Percentiles rank a stretch among this genome's conserved stretches.
These are phyloP conservation scores for Plasmodium malariae DNA, from an alignment of 169 alveolate genomes.

Conservation along the genomic window DNA sequence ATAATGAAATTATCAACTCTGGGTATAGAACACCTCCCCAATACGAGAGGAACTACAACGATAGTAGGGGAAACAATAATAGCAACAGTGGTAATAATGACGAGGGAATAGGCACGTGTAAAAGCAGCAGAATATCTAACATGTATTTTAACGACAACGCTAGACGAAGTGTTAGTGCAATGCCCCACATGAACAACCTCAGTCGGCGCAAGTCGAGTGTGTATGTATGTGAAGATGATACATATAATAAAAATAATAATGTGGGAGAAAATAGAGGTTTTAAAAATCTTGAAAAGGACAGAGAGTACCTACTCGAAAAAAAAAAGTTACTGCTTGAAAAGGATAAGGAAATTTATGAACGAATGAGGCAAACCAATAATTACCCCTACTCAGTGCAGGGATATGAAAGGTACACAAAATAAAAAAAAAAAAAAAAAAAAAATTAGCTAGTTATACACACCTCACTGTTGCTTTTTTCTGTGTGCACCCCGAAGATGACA, in stretches of 20 bases:
- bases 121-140: constrained; percentile 63
- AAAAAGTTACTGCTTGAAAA: constrained; percentile 53
- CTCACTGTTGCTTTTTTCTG: too few relatives aligned
- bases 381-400: constrained; percentile 29
- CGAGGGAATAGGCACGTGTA: constrained; percentile 19
- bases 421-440: too few relatives aligned
- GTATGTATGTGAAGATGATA: constrained; percentile 19
- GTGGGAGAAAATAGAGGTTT: constrained; percentile 17
- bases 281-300: constrained; percentile 65
- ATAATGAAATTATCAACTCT: constrained; percentile 52
- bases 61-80: neutral
- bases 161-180: constrained; percentile 71
- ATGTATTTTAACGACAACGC: constrained; percentile 66
- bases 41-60: constrained; percentile 36
- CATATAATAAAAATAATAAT: neutral
- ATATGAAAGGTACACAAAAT: constrained; percentile 60
- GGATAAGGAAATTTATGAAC: constrained; percentile 56
- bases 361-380: constrained; percentile 17
- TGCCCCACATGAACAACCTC: constrained; percentile 53
- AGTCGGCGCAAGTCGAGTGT: constrained; percentile 11
- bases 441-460: too few relatives aligned
- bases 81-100: neutral
- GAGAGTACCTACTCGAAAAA: constrained; percentile 66
- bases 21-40: constrained; percentile 24
- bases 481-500: too few relatives aligned